A percentile compares a stretch with the other conserved stretches of the same genome.
Evolutionary conservation across 108 stramenopile genomes (phyloP).

Genomic region (Hondaea fermentalgiana): DNA sequence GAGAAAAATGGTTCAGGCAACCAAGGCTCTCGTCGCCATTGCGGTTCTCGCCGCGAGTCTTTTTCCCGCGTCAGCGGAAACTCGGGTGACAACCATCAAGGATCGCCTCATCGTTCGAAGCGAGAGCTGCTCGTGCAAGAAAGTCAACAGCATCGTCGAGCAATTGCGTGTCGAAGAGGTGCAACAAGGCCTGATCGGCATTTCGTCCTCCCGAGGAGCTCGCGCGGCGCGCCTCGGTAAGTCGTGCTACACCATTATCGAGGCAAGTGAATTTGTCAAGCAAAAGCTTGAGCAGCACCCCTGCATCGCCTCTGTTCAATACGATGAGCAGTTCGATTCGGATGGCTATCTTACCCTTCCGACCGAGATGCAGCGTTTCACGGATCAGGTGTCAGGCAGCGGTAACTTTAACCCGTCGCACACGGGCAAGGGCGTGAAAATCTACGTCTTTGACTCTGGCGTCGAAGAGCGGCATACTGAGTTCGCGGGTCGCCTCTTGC

Average conservation of each 20-base stretch:
- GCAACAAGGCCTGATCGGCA: not conserved
- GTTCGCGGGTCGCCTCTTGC: not conserved
- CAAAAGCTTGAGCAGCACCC: not conserved
- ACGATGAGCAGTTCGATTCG: not conserved
- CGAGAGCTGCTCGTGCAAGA: too few species aligned
- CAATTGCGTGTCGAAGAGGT: not conserved
- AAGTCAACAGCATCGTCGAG: not conserved
- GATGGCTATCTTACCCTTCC: not conserved
- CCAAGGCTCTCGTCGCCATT: too few species aligned
- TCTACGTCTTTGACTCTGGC: constrained; percentile 9
- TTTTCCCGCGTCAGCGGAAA: too few species aligned
- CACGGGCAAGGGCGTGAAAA: not conserved
- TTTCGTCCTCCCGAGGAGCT: not conserved
- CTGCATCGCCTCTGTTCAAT: not conserved
- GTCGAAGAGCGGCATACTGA: not conserved
- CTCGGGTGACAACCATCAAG: too few species aligned
- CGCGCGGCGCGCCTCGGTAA: not conserved
- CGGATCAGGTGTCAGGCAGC: not conserved
- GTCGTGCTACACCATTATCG: not conserved
- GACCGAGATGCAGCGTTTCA: not conserved
- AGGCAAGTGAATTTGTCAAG: not conserved
- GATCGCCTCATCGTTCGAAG: too few species aligned
- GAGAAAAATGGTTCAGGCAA: too few species aligned
- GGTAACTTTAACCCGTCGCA: not conserved
- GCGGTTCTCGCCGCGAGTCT: too few species aligned